Evolutionary conservation across 345 rosid species (phyloP).

Genomic region (Crucihimalaya himalaica): DNA sequence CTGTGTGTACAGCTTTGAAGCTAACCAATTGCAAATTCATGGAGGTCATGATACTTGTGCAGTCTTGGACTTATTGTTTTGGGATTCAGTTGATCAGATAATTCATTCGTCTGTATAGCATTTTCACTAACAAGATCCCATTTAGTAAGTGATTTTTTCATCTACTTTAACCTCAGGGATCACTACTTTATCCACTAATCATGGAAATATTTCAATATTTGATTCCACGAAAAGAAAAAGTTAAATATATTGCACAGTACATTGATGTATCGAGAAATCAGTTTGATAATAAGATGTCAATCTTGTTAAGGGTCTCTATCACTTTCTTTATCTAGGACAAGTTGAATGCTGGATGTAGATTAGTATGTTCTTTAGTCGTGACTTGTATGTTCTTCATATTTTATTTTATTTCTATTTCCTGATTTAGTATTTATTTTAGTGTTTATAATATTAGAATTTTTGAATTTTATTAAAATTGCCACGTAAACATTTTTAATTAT

Average conservation of each 20-base stretch:
- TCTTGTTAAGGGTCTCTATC: not conserved
- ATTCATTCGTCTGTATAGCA: slow-evolving; percentile 1
- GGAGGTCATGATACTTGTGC: slow-evolving; percentile 51
- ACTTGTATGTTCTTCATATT: not conserved
- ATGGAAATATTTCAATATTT: not conserved
- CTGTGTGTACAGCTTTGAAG: slow-evolving; percentile 46
- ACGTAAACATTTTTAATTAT: too few relatives aligned
- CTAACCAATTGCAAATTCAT: slow-evolving; percentile 52
- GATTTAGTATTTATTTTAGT: not conserved
- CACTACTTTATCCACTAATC: not conserved
- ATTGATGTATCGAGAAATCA: not conserved
- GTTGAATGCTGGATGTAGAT: not conserved
- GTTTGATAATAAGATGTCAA: not conserved
- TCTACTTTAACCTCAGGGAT: not conserved
- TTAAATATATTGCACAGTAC: not conserved
- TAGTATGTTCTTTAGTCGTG: not conserved
- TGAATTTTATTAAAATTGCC: not conserved
- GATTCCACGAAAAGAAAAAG: not conserved
- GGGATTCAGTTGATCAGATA: slow-evolving; percentile 51
- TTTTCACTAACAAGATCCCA: not conserved
- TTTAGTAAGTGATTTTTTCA: not conserved
- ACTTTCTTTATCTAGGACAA: not conserved
- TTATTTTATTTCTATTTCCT: not conserved
- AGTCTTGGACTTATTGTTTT: slow-evolving; percentile 46
- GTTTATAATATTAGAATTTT: not conserved